Percentiles rank a stretch among this genome's conserved stretches.
These are phyloP conservation scores for Cyclotella cryptica DNA, from an alignment of 108 stramenopile species.

Conservation along the genomic window DNA sequence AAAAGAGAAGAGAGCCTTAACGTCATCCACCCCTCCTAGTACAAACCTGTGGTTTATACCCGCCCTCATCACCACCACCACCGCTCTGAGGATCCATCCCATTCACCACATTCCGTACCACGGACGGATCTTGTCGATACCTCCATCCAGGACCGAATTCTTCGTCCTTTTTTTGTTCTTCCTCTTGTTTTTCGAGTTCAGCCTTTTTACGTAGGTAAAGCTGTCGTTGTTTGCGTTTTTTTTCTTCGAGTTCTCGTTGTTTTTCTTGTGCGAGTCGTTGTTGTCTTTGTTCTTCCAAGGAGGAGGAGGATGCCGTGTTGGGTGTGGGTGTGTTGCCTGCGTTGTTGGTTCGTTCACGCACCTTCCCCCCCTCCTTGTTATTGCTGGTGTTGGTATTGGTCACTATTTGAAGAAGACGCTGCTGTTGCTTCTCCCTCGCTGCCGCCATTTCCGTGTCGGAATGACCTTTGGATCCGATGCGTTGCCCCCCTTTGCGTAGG, in stretches of 20 bases:
- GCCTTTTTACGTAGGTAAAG: constrained; percentile 46
- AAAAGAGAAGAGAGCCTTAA: constrained; percentile 27
- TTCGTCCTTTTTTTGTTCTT: constrained; percentile 43
- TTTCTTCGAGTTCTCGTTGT: constrained; percentile 28
- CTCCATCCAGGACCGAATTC: constrained; percentile 57
- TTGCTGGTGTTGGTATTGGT: constrained; percentile 12
- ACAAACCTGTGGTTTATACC: constrained; percentile 39
- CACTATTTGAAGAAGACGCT: constrained; percentile 25
- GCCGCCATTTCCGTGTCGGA: constrained; percentile 19
- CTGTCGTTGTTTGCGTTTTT: constrained; percentile 49
- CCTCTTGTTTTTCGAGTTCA: constrained; percentile 39
- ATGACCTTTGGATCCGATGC: constrained; percentile 26
- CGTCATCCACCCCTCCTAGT: constrained; percentile 44
- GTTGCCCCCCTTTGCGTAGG: constrained; percentile 6
- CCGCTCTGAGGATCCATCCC: constrained; percentile 39
- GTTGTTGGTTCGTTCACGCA: background rate
- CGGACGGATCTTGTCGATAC: constrained; percentile 44
- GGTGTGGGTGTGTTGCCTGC: no score
- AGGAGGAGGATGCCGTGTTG: no score
- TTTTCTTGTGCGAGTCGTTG: constrained; percentile 17
- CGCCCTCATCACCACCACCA: constrained; percentile 17
- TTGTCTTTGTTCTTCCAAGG: constrained; percentile 1
- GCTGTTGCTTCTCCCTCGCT: constrained; percentile 40
- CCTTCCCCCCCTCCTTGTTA: constrained; percentile 16
- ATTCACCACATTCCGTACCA: constrained; percentile 19